Evolutionary conservation across 2,329 filamentous ascomycete genomes (phyloP), one percentile per base, ranked within the genome.

Genomic region (Neoscytalidium dimidiatum): DNA sequence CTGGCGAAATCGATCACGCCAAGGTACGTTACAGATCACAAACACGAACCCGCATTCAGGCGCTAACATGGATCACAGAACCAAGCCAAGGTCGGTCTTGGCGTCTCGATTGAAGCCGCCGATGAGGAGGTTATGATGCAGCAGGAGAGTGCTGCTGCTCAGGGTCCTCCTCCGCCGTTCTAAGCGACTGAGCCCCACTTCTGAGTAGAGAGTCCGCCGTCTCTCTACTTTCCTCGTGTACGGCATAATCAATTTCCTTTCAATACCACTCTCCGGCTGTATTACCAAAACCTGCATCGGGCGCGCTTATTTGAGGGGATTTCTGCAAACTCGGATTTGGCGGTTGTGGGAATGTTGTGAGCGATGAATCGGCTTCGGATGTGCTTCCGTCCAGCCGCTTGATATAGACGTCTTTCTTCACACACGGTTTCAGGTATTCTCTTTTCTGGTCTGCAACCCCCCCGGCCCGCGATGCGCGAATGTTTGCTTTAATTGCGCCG

Each of bases 1-100:
- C 94, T 64, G 94, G 94, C 71, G 95, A 98, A 77, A 92, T 99
- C 75, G 95, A 99, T 81, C 94, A 99, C 82, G 88, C 89, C 73
- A 94, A 94, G 84, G 95, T 97, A 86, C 78, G 92, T 84, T 51
- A 38, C 31, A 51, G 7, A 5, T 13, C n/a, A 9, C 3, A 14
- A 21, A 8, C 19, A 23, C 33, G 3, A 9, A 4, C 11, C 4
- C 28, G 17, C 31, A 21, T 19, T 17, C 23, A 44, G n/a, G 48
- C 48, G 8, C 43, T 63, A 38, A 63, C 61, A 8, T 52, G 14
- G 3, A 43, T 14, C 28, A 51, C 69, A 99, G 95, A 92, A 95
- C 89, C 87, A 91, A 82, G 92, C 94, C 71, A 98, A 98, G 85
- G 87, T 98, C 72, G 95, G 95, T 71, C 86, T 99, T 69, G 93